These are phyloP conservation scores for Lentinula aciculospora DNA, from an alignment of 768 basidiomycete species.

Conservation along the genomic window DNA sequence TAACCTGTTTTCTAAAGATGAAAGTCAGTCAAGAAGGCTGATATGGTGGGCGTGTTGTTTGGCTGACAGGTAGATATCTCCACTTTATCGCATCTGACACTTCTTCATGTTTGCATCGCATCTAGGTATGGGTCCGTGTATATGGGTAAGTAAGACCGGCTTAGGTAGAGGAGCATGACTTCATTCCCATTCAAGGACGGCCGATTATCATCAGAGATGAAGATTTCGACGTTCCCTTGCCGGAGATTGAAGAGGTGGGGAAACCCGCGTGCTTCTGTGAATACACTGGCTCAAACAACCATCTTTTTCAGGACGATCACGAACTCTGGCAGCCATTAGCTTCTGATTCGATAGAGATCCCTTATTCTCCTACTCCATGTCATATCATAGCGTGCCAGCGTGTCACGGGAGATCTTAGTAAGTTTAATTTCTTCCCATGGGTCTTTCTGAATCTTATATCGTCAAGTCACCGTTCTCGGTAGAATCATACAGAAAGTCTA, in stretches of 20 bases:
- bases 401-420: slow-evolving; percentile 55
- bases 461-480: slow-evolving; percentile 58
- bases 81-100: not conserved
- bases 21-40: slow-evolving; percentile 66
- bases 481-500: slow-evolving; percentile 65
- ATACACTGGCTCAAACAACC: not conserved
- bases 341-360: slow-evolving; percentile 30
- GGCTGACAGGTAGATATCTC: slow-evolving; percentile 53
- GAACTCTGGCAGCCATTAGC: slow-evolving; percentile 47
- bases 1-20: slow-evolving; percentile 56
- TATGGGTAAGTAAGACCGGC: slow-evolving; percentile 44
- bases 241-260: slow-evolving; percentile 46
- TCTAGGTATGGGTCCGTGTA: slow-evolving; percentile 66
- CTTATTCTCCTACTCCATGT: slow-evolving; percentile 41
- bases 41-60: slow-evolving; percentile 78
- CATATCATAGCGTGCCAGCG: slow-evolving; percentile 50
- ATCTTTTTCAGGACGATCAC: slow-evolving; percentile 43
- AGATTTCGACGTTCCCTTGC: slow-evolving; percentile 66
- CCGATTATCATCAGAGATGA: slow-evolving; percentile 62
- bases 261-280: not conserved
- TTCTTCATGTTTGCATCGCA: slow-evolving; percentile 5
- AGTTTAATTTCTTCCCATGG: slow-evolving; percentile 15
- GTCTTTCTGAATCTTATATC: slow-evolving; percentile 4
- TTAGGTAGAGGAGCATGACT: slow-evolving; percentile 1
- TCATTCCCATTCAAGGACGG: slow-evolving; percentile 37